Base-by-base conservation (phyloP, 2,329 filamentous ascomycete genomes). In the Rachicladosporium sp. region DNA sequence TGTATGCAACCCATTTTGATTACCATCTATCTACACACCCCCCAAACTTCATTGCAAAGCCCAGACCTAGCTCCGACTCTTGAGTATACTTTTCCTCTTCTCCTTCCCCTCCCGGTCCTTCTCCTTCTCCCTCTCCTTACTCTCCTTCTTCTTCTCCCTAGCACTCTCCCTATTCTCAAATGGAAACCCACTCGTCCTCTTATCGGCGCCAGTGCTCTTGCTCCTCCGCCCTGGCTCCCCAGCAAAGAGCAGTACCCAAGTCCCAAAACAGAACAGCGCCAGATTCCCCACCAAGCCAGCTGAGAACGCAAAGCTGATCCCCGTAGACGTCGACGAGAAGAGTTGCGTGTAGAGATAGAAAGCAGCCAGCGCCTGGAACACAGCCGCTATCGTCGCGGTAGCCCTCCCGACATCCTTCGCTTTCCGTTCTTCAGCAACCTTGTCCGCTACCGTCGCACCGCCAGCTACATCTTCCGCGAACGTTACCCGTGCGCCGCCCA, bases 341-440 rank as follows among this genome's bases (percentile, higher is more conserved):
- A 78, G 84, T 56, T 77, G 72, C 36, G 69, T 69, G 61, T 88
- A 89, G 53, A 74, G 70, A 58, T 82, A 80, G 47, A 78, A 76
- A 11, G 77, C 77, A 4, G 68, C 67, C 0, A 67, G 52, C 11
- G 68, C 63, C 58, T 89, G 82, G 64, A 41, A 41, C 4, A 31
- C 34, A 3, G 37, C 35, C 3, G 38, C 38, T 4, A 38, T 29
- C 2, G 32, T 38, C n/a, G 40, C 35, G 2, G 40, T 42, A 9
- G 36, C 41, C 21, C 33, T 43, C 11, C 41, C 41, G 15, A 38
- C 7, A 9, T 43, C 41, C n/a, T 36, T 38, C 2, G 15, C 15
- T 19, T 19, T 19, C 15, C 15, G 15, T 19, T 19, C 15, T 19
- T 19, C 15, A 19, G 15, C 15, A 19, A 19, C 15, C 15, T 19